Evolutionary conservation across 306 rosid species (phyloP).

Genomic region (Erythrophleum fordii): DNA sequence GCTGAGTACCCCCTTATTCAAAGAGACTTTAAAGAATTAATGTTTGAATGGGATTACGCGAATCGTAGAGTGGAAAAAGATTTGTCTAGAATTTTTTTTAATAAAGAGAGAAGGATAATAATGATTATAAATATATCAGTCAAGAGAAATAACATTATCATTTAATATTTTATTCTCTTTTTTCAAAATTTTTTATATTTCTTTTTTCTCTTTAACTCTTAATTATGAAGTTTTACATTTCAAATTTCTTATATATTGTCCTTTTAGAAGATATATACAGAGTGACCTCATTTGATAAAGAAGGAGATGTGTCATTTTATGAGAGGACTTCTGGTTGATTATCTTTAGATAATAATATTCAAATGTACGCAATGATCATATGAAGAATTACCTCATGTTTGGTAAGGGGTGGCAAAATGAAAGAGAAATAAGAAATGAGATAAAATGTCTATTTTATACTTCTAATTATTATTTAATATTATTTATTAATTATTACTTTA

Average conservation of each 20-base stretch:
- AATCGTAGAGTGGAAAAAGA: neutral
- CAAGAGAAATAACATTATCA: neutral
- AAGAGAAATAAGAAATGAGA: too few species aligned
- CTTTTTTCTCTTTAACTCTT: neutral
- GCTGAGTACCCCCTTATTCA: neutral
- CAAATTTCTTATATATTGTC: neutral
- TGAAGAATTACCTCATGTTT: too few species aligned
- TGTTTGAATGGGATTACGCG: neutral
- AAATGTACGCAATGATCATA: neutral
- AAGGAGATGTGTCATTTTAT: neutral
- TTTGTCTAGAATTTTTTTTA: neutral
- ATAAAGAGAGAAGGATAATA: neutral
- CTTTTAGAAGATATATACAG: neutral
- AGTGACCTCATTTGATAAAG: neutral
- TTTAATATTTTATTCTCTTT: neutral
- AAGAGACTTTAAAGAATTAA: neutral
- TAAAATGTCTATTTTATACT: too few species aligned
- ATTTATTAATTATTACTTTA: too few species aligned
- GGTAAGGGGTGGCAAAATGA: too few species aligned
- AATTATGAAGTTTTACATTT: neutral
- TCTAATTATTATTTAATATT: too few species aligned
- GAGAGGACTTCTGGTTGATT: neutral
- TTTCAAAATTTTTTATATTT: neutral
- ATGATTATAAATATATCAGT: neutral
- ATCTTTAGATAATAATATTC: neutral